Conservation (phyloP, 768 basidiomycete species). For the Lactarius vividus region DNA sequence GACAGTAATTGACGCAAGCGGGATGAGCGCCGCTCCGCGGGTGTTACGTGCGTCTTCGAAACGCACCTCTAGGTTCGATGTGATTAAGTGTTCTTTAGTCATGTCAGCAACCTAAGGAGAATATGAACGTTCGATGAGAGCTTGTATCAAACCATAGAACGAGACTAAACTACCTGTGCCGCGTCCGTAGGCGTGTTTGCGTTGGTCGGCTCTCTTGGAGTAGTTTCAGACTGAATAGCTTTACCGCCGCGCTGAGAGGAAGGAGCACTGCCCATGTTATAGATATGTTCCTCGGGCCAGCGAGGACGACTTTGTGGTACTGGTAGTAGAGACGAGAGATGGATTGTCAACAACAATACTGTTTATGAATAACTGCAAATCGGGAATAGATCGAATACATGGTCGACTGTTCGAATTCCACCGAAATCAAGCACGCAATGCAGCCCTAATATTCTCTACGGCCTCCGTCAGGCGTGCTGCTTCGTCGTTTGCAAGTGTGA, state of each 20-base stretch:
- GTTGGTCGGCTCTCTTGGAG: conserved; percentile 10
- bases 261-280: conserved; percentile 22
- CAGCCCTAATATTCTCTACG: conserved; percentile 45
- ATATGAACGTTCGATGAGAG: neutral
- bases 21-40: conserved; percentile 1
- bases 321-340: conserved; percentile 19
- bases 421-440: conserved; percentile 21
- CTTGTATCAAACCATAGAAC: neutral
- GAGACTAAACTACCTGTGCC: conserved; percentile 19
- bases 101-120: conserved; percentile 16
- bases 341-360: neutral
- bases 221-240: conserved; percentile 8
- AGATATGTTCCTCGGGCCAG: conserved; percentile 22
- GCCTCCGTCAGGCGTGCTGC: conserved; percentile 51
- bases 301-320: conserved; percentile 9
- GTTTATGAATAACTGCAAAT: neutral
- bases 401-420: neutral
- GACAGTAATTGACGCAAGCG: neutral
- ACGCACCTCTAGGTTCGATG: conserved; percentile 7
- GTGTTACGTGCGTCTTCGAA: neutral
- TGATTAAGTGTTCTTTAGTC: conserved; percentile 6
- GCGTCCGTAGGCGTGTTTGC: conserved; percentile 13
- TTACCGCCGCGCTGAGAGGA: conserved; percentile 22
- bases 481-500: conserved; percentile 59
- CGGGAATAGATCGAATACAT: neutral